These are phyloP conservation scores for Hymenoscyphus infarciens DNA, from an alignment of 2,329 filamentous ascomycete species.

Conservation along the genomic window DNA sequence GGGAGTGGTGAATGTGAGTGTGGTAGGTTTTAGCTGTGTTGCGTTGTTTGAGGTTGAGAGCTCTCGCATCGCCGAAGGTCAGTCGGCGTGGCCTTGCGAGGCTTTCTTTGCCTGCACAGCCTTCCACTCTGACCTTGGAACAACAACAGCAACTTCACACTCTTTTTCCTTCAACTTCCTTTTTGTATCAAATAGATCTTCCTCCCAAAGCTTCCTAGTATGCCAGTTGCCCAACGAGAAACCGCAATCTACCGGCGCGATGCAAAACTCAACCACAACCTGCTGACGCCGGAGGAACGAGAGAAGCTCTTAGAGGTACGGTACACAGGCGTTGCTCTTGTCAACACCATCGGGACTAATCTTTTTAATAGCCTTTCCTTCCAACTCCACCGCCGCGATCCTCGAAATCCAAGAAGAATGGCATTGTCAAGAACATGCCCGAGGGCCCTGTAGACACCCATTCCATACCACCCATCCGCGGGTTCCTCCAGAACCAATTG, in stretches of 20 bases:
- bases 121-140: constrained; percentile 3
- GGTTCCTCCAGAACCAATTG: constrained; percentile 59
- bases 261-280: constrained; percentile 41
- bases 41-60: constrained; percentile 1
- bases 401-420: constrained; percentile 27
- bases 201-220: constrained; percentile 8
- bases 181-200: constrained; percentile 5
- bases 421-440: constrained; percentile 25
- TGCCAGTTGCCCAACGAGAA: constrained; percentile 35
- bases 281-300: constrained; percentile 43
- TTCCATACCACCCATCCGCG: constrained; percentile 52
- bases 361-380: constrained; percentile 32
- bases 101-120: constrained; percentile 2
- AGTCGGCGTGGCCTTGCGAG: constrained; percentile 22
- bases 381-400: constrained; percentile 29
- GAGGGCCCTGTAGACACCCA: constrained; percentile 22
- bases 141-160: background rate
- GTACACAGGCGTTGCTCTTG: constrained; percentile 8
- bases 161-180: constrained; percentile 5
- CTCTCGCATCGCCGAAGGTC: background rate
- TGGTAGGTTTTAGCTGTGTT: background rate
- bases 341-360: constrained; percentile 18
- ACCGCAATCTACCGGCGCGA: constrained; percentile 44
- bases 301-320: constrained; percentile 45
- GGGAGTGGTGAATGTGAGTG: background rate